Base-by-base conservation (phyloP, 805 yeast species). In the Teunomyces funiuensis region DNA sequence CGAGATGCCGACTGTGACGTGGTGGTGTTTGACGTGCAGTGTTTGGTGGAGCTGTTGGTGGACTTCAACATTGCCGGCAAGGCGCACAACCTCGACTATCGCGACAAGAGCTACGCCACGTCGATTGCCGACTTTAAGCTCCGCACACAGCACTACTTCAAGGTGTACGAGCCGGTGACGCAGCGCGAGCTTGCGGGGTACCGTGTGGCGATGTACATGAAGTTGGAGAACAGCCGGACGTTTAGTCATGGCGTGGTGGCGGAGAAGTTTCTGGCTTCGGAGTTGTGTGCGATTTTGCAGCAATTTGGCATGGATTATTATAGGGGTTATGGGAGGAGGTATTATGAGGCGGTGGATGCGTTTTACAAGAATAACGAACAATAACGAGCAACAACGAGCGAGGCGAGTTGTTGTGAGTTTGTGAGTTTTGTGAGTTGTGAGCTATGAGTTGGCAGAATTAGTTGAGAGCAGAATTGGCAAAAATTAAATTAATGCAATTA, bases 11-110 rank as follows among this genome's bases (percentile, higher is more conserved):
- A 72, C 34, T 44, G 55, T 26, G 69, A 71, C 37, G 73, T 85
- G 2, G 56, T 81, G 10, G 66, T 83, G 6, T 61, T 84, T 30
- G 85, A 84, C 54, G 75, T 84, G 20, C 72, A 77, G 47, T 80
- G 86, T 52, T 59, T 69, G n/a, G 77, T 80, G 54, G 58, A 60
- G 22, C 67, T 68, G 13, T 69, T 80, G 22, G 61, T 82, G 50
- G 68, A 76, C 44, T 84, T 58, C 58, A 84, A 84, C 60, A 80
- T 83, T 40, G 80, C 77, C 51, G 77, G 79, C 39, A 84, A 84
- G 57, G 74, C 88, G 0, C 67, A 64, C 40, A 82, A 82, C 53
- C 73, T 70, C 28, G 90, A 84, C 56, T 84, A 84, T 57, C 62
- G 57, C 40, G 73, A 74, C 36, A 66, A 69, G 48, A 75, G 78